These are phyloP conservation scores for Jaapia argillacea DNA, from an alignment of 768 basidiomycete species.

Conservation along the genomic window DNA sequence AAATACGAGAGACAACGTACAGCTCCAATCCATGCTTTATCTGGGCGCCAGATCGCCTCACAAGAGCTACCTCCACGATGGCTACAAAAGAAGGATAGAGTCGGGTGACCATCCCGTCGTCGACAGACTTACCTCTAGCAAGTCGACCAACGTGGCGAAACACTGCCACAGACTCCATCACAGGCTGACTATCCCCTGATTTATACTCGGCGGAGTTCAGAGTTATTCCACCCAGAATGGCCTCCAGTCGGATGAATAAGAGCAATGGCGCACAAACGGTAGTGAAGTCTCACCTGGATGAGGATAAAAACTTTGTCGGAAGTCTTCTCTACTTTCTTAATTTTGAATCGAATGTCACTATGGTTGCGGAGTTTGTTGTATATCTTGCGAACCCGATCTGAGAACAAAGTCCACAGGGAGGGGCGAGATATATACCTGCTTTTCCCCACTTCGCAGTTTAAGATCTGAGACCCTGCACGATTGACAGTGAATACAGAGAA, in stretches of 20 bases:
- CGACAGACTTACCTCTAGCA: slow-evolving; percentile 44
- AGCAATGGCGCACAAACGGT: not conserved
- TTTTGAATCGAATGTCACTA: slow-evolving; percentile 70
- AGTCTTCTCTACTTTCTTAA: slow-evolving; percentile 60
- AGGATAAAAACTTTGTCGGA: slow-evolving; percentile 74
- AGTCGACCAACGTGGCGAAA: slow-evolving; percentile 75
- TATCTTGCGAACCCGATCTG: slow-evolving; percentile 24
- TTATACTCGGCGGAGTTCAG: slow-evolving; percentile 63
- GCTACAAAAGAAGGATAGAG: slow-evolving; percentile 32
- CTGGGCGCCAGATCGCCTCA: slow-evolving; percentile 53
- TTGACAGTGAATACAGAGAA: slow-evolving; percentile 3
- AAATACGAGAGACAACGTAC: slow-evolving; percentile 25
- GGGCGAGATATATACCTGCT: slow-evolving; percentile 32
- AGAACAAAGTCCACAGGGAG: too few species aligned
- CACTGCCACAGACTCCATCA: slow-evolving; percentile 57
- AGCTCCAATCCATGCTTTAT: slow-evolving; percentile 69
- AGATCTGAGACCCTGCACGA: slow-evolving; percentile 49
- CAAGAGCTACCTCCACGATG: slow-evolving; percentile 66
- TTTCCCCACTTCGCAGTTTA: slow-evolving; percentile 70
- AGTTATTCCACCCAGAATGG: slow-evolving; percentile 62
- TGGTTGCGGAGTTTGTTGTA: slow-evolving; percentile 64
- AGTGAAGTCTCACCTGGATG: slow-evolving; percentile 55
- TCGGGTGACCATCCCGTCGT: not conserved
- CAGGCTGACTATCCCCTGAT: slow-evolving; percentile 57
- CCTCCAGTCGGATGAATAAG: slow-evolving; percentile 30